These are phyloP conservation scores for Lachnellula hyalina DNA, from an alignment of 2,329 filamentous ascomycete genomes.

Conservation along the genomic window DNA sequence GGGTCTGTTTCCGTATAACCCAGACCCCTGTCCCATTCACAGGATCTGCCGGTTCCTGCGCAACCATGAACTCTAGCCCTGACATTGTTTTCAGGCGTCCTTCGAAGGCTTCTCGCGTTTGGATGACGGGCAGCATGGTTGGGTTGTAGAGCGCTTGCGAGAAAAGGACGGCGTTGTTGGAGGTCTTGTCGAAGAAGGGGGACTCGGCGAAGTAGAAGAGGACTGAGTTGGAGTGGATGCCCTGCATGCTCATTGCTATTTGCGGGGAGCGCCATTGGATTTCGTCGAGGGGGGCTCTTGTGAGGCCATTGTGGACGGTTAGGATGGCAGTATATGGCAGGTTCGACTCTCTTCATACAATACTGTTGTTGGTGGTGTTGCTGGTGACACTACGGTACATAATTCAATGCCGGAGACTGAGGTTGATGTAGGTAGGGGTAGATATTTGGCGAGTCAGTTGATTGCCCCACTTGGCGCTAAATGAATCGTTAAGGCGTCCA, in stretches of 20 bases:
- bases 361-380: no score
- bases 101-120: constrained; percentile 60
- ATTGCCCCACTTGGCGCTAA: no score
- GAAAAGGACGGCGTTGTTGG: constrained; percentile 60
- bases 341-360: not conserved
- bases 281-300: constrained; percentile 56
- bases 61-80: constrained; percentile 62
- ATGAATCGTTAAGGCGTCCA: no score
- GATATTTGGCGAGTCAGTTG: no score
- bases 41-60: constrained; percentile 58
- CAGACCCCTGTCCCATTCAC: constrained; percentile 60
- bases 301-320: constrained; percentile 35
- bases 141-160: constrained; percentile 58
- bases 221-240: constrained; percentile 56
- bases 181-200: constrained; percentile 63
- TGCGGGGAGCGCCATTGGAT: constrained; percentile 58
- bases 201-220: constrained; percentile 64
- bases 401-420: no score
- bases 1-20: constrained; percentile 64
- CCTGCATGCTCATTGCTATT: constrained; percentile 42
- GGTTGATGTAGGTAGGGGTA: no score
- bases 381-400: no score
- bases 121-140: constrained; percentile 51
- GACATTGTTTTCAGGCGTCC: constrained; percentile 58
- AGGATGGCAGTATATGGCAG: not conserved